Evolutionary conservation across 331 rosid genomes (phyloP).

Genomic region (Acacia pycnantha): DNA sequence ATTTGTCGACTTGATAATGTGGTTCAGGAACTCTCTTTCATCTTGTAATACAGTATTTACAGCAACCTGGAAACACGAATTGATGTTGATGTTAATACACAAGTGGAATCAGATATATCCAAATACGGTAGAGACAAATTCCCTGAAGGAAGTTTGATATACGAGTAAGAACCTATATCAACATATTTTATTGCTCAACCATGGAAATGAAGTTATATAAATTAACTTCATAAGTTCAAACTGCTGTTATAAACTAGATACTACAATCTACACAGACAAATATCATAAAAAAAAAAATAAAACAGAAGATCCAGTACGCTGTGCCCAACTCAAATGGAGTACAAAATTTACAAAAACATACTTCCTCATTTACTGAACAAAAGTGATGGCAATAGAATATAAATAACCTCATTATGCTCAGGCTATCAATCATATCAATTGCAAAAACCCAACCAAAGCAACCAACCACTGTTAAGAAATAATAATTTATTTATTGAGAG

Average conservation of each 20-base stretch:
- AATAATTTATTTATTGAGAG: background rate
- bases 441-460: background rate
- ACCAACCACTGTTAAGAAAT: conserved; percentile 9
- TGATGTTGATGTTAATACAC: conserved; percentile 11
- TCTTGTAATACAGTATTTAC: conserved; percentile 84
- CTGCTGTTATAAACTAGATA: background rate
- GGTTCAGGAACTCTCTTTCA: conserved; percentile 86
- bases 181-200: background rate
- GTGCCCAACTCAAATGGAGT: conserved; percentile 18
- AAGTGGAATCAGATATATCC: conserved; percentile 14
- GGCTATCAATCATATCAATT: conserved; percentile 3
- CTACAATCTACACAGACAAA: background rate
- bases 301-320: background rate
- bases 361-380: conserved; percentile 1
- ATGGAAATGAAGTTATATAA: background rate
- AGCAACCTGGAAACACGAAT: conserved; percentile 70
- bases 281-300: background rate
- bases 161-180: background rate
- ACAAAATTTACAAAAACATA: conserved; percentile 16
- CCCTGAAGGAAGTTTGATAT: background rate
- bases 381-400: background rate
- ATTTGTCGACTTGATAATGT: conserved; percentile 92
- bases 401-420: conserved; percentile 3
- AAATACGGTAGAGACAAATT: conserved; percentile 4
- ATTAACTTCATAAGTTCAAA: background rate